Percentiles rank a stretch among this genome's conserved stretches.
Conservation (phyloP, 169 alveolate species). For the Plasmodium cynomolgi region DNA sequence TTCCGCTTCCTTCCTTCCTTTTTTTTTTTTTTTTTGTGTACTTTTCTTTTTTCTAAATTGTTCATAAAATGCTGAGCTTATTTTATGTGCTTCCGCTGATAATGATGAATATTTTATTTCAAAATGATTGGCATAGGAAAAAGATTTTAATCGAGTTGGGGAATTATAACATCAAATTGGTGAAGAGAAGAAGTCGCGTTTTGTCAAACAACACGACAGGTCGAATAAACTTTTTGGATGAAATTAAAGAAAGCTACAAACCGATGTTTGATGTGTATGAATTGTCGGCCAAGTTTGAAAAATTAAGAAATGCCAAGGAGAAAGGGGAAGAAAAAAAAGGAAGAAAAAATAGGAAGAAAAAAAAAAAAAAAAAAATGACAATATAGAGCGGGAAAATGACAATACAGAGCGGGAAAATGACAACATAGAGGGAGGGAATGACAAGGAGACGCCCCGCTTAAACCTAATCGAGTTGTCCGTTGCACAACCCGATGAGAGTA, state of each 20-base stretch:
- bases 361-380: not conserved
- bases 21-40: not conserved
- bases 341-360: not conserved
- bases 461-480: not conserved
- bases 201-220: not conserved
- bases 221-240: slow-evolving; percentile 10
- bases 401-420: not conserved
- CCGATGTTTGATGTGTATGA: slow-evolving; percentile 53
- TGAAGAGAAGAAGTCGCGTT: slow-evolving; percentile 7
- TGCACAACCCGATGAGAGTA: not conserved
- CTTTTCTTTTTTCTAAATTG: not conserved
- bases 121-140: slow-evolving; percentile 11
- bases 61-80: slow-evolving; percentile 32
- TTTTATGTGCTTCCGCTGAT: slow-evolving; percentile 48
- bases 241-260: not conserved
- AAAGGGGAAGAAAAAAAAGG: not conserved
- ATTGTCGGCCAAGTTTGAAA: slow-evolving; percentile 43
- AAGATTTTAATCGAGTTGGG: not conserved
- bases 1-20: not conserved
- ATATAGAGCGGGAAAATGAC: not conserved
- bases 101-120: slow-evolving; percentile 10
- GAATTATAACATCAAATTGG: slow-evolving; percentile 14
- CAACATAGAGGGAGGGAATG: not conserved
- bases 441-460: not conserved
- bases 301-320: not conserved